phyloP scores from a whole-genome alignment of 805 yeast species.

The Debaryomyces tyrocola region DNA sequence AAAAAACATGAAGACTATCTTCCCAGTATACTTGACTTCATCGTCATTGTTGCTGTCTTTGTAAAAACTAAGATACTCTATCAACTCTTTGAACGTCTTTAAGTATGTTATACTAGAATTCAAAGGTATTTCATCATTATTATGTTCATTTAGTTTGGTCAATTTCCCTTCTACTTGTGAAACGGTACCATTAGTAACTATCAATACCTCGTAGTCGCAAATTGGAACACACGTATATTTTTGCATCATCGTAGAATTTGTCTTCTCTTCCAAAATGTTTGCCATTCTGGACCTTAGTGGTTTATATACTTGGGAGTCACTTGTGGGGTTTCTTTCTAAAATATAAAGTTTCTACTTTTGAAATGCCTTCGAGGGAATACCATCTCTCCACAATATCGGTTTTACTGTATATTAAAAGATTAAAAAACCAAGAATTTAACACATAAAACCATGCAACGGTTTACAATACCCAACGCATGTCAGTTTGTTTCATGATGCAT shows the following conservation, averaged over 20 bases:
- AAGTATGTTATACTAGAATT: conserved; percentile 25
- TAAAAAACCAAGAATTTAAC: too few relatives aligned
- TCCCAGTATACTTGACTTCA: conserved; percentile 14
- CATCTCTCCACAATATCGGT: too few relatives aligned
- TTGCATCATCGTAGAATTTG: conserved; percentile 26
- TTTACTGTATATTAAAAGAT: too few relatives aligned
- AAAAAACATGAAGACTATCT: conserved; percentile 38
- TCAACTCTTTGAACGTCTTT: conserved; percentile 20
- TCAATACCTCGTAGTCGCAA: conserved; percentile 31
- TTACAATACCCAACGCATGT: too few relatives aligned
- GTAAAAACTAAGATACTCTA: conserved; percentile 13
- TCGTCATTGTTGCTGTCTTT: conserved; percentile 9
- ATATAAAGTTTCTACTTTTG: too few relatives aligned
- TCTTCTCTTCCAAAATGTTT: background rate
- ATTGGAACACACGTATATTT: conserved; percentile 34
- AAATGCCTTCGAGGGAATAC: too few relatives aligned
- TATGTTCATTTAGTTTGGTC: conserved; percentile 19
- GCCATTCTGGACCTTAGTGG: too few relatives aligned
- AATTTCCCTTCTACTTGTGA: conserved; percentile 29
- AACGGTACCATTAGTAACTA: conserved; percentile 35
- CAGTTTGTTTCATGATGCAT: too few relatives aligned
- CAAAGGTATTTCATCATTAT: conserved; percentile 20
- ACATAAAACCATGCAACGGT: too few relatives aligned
- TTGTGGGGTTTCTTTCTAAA: too few relatives aligned
- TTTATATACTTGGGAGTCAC: too few relatives aligned